phyloP scores from a whole-genome alignment of 495 filamentous ascomycete species.

The Penicillium ucsense region DNA sequence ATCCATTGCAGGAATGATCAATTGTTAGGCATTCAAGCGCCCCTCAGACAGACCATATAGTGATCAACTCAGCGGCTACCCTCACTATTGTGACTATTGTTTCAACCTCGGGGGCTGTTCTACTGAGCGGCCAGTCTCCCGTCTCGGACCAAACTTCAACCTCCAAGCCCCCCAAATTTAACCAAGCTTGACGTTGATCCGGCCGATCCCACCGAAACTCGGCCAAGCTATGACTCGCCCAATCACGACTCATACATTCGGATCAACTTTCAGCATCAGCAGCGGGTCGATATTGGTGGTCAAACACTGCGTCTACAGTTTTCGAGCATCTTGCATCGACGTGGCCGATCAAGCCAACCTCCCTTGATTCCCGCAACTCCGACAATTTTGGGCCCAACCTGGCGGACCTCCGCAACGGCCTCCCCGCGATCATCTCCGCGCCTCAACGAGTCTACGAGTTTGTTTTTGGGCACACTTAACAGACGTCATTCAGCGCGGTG shows the following conservation, averaged over 20 bases:
- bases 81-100: no score
- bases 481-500: no score
- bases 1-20: no score
- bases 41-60: no score
- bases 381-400: slow-evolving; percentile 1
- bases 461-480: no score
- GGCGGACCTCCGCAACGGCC: neutral
- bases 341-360: neutral
- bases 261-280: slow-evolving; percentile 11
- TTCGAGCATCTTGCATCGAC: neutral
- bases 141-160: no score
- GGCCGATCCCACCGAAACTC: slow-evolving; percentile 2
- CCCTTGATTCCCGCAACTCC: slow-evolving; percentile 2
- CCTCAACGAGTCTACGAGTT: no score
- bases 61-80: no score
- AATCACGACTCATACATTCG: slow-evolving; percentile 19
- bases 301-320: neutral
- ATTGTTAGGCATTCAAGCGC: no score
- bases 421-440: neutral
- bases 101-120: no score
- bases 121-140: no score
- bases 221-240: slow-evolving; percentile 8
- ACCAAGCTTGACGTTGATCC: slow-evolving; percentile 5
- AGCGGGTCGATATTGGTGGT: neutral
- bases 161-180: no score